Percentiles rank a stretch among this genome's conserved stretches.
Evolutionary conservation across 768 basidiomycete genomes (phyloP).

Genomic region (Podaxis sp.): DNA sequence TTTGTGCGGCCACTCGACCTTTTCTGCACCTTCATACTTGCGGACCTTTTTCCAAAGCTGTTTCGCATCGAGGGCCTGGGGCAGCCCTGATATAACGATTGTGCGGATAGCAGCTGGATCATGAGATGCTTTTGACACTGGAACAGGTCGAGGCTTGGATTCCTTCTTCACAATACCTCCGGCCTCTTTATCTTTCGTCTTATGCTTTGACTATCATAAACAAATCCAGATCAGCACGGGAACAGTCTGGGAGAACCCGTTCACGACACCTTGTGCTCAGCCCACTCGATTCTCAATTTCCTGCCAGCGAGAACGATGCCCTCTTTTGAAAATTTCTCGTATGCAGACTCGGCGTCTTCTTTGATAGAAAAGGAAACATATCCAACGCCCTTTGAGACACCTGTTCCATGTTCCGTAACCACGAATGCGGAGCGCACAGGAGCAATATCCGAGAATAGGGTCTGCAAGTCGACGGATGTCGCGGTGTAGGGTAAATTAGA

Average conservation of each 20-base stretch:
- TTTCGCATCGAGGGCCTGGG: slow-evolving; percentile 60
- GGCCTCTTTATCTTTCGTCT: slow-evolving; percentile 42
- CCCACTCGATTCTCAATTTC: slow-evolving; percentile 76
- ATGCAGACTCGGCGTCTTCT: slow-evolving; percentile 83
- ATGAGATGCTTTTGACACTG: slow-evolving; percentile 35
- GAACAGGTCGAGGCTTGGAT: slow-evolving; percentile 36
- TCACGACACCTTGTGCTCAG: slow-evolving; percentile 64
- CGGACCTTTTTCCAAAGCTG: slow-evolving; percentile 83
- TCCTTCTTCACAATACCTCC: slow-evolving; percentile 32
- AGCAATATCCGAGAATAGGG: slow-evolving; percentile 93
- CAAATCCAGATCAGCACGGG: not conserved
- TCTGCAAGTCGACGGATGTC: slow-evolving; percentile 88
- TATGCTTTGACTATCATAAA: not conserved
- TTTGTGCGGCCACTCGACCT: slow-evolving; percentile 68
- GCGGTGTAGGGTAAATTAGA: slow-evolving; percentile 90
- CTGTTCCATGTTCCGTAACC: slow-evolving; percentile 74
- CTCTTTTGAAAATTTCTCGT: slow-evolving; percentile 62
- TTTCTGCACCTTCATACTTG: slow-evolving; percentile 76
- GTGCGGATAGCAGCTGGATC: slow-evolving; percentile 89
- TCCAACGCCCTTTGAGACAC: slow-evolving; percentile 90
- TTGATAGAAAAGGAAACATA: slow-evolving; percentile 90
- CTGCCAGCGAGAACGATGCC: slow-evolving; percentile 69
- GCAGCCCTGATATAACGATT: slow-evolving; percentile 73
- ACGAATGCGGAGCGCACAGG: slow-evolving; percentile 94
- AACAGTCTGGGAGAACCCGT: slow-evolving; percentile 16